Conservation (phyloP, 192 early-diverging fungal genomes). For the Pilobolus umbonatus region DNA sequence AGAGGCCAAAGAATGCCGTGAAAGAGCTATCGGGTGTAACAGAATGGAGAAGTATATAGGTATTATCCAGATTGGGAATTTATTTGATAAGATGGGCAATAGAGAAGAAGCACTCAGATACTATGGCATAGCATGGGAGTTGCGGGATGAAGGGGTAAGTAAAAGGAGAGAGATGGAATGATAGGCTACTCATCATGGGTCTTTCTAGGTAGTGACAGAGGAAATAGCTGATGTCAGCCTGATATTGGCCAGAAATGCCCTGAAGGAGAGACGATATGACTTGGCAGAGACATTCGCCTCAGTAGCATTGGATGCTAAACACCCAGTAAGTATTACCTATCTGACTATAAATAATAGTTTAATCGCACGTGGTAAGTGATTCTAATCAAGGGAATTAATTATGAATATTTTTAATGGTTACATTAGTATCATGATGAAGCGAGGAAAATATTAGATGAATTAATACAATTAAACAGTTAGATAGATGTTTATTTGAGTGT, state of each 20-base stretch:
- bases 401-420: not conserved
- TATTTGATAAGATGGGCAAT: slow-evolving; percentile 56
- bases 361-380: too few species aligned
- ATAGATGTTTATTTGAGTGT: too few species aligned
- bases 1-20: slow-evolving; percentile 72
- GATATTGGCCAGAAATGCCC: slow-evolving; percentile 21
- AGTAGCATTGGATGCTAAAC: slow-evolving; percentile 26
- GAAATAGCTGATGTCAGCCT: slow-evolving; percentile 28
- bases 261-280: slow-evolving; percentile 28
- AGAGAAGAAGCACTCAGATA: slow-evolving; percentile 51
- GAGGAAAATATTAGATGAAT: slow-evolving; percentile 12
- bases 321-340: slow-evolving; percentile 17
- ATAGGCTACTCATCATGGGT: too few species aligned
- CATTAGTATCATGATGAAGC: slow-evolving; percentile 29
- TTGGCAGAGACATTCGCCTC: slow-evolving; percentile 41
- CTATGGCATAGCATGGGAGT: slow-evolving; percentile 42
- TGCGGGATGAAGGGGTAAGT: slow-evolving; percentile 19
- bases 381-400: too few species aligned
- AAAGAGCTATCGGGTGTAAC: slow-evolving; percentile 57
- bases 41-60: slow-evolving; percentile 43
- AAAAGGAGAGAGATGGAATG: not conserved
- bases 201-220: not conserved
- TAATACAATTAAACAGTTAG: too few species aligned
- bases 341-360: too few species aligned
- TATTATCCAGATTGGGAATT: slow-evolving; percentile 49